A percentile compares a stretch with the other conserved stretches of the same genome.
Conservation (phyloP, 371 early-diverging fungal species). For the Mycotypha africana region DNA sequence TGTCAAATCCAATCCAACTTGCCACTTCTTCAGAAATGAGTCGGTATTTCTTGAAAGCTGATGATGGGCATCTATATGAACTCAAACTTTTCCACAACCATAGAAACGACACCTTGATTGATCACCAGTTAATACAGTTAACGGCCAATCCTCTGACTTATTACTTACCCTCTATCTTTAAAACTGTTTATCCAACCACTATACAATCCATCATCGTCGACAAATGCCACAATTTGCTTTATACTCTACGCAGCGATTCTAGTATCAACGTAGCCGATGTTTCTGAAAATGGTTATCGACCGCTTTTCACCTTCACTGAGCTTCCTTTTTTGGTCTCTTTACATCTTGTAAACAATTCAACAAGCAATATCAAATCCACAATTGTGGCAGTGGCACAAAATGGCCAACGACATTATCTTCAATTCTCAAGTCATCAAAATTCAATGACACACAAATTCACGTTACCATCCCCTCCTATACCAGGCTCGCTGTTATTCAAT, state of each 20-base stretch:
- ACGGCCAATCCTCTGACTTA: conserved; percentile 2
- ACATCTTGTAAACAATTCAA: conserved; percentile 4
- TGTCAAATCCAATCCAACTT: conserved; percentile 6
- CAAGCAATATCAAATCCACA: neutral
- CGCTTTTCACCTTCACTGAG: too few relatives aligned
- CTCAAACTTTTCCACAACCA: conserved; percentile 25
- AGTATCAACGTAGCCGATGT: conserved; percentile 9
- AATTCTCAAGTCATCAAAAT: neutral
- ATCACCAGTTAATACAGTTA: neutral
- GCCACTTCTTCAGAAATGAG: conserved; percentile 56
- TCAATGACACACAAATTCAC: conserved; percentile 2
- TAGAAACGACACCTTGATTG: neutral
- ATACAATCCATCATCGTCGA: conserved; percentile 7
- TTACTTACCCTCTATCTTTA: conserved; percentile 9
- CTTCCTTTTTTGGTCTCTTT: too few relatives aligned
- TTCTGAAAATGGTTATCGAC: conserved; percentile 1
- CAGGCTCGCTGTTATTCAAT: conserved; percentile 12
- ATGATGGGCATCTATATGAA: conserved; percentile 85
- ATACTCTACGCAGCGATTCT: conserved; percentile 6
- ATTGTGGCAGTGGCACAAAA: conserved; percentile 13
- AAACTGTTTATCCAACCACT: conserved; percentile 1
- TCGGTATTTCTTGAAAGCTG: conserved; percentile 81
- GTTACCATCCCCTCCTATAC: conserved; percentile 7
- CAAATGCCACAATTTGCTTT: neutral
- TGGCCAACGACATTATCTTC: conserved; percentile 10